phyloP scores from a whole-genome alignment of 805 yeast genomes.

The Clavispora carvajalis region DNA sequence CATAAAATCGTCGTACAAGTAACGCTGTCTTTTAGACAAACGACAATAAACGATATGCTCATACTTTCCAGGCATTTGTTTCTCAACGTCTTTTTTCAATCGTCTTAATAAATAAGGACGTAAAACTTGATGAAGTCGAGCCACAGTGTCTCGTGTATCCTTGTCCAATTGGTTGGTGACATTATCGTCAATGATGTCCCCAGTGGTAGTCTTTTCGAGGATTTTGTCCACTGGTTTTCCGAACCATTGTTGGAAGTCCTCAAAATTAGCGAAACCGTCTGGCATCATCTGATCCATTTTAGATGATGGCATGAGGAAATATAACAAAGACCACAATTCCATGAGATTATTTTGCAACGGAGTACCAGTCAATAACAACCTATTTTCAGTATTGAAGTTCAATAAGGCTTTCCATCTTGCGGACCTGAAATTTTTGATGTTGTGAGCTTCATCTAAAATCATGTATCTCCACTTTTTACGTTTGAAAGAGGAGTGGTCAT shows the following conservation, averaged over 20 bases:
- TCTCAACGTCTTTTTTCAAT: slow-evolving; percentile 92
- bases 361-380: slow-evolving; percentile 90
- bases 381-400: slow-evolving; percentile 87
- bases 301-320: slow-evolving; percentile 92
- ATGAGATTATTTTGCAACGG: slow-evolving; percentile 93
- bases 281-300: slow-evolving; percentile 73
- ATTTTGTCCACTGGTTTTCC: slow-evolving; percentile 95
- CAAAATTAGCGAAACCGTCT: slow-evolving; percentile 92
- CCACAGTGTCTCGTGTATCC: slow-evolving; percentile 81
- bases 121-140: slow-evolving; percentile 85
- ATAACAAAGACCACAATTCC: slow-evolving; percentile 93
- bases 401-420: slow-evolving; percentile 95
- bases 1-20: slow-evolving; percentile 93
- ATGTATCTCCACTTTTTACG: slow-evolving; percentile 93
- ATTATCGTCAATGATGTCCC: slow-evolving; percentile 43
- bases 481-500: slow-evolving; percentile 90
- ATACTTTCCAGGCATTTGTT: slow-evolving; percentile 97
- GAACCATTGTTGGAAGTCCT: slow-evolving; percentile 97
- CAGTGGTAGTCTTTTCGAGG: slow-evolving; percentile 58
- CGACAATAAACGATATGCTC: slow-evolving; percentile 94
- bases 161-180: slow-evolving; percentile 46
- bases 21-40: slow-evolving; percentile 86
- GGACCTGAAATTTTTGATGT: slow-evolving; percentile 92
- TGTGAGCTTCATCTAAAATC: slow-evolving; percentile 98
- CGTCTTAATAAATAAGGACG: slow-evolving; percentile 91